Evolutionary conservation across 169 alveolate species (phyloP), one percentile per base, ranked within the genome.

Genomic region (Eimeria tenella): DNA sequence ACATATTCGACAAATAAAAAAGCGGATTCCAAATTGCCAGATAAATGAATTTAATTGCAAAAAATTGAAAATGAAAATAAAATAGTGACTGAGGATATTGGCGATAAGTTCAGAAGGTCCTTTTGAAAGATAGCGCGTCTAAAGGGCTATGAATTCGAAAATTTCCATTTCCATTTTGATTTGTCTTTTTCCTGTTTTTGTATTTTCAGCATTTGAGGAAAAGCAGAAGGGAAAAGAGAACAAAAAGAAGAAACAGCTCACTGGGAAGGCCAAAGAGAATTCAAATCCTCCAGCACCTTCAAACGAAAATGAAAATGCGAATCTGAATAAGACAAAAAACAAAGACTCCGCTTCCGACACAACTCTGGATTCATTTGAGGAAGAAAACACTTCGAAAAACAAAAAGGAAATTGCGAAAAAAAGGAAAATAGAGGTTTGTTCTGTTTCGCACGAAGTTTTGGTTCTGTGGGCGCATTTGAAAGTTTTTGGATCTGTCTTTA

Each of bases 281-380:
- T 15, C 11, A n/a, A 23, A 3, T 4, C 55, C 77, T 68, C 55
- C 63, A 75, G 65, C 86, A 8, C 63, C 60, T 15, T 6, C 86
- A 8, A 1, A 9, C 7, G 74, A 63, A 63, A 25, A 9, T 13
- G n/a, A 9, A 63, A 63, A 31, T 31, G 42, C 42, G 42, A 31
- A 31, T 31, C 2, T 31, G 42, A 31, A 31, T 2, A 25, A 73
- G 68, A 49, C 52, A 19, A 42, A 25, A 50, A 50, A 81, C 7
- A 52, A n/a, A 56, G 90, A 56, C 55, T 21, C 70, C 13, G n/a
- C 74, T 6, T 23, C 71, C 7, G 94, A 88, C 17, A 87, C 94
- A 17, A 77, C 94, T 15, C 60, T 71, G 49, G 71, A 25, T 53
- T 88, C 71, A 6, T 71, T 88, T 70, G 94, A 88, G 55, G 94